Percentiles rank a stretch among this genome's conserved stretches.
Conservation (phyloP, 805 yeast species). For the Jamesozyma jinghongensis region DNA sequence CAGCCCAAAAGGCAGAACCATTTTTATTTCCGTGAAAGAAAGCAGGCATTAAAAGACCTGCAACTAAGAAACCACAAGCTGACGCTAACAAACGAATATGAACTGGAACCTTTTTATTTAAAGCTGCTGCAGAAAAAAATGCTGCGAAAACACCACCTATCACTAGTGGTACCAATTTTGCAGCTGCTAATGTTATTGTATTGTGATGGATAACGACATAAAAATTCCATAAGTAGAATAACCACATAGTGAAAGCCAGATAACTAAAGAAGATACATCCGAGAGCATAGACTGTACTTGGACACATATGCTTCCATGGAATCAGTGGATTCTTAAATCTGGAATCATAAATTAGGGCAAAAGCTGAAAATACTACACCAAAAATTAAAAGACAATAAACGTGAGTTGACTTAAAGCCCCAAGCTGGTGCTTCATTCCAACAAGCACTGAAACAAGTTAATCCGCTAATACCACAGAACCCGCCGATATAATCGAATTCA, state of each 20-base stretch:
- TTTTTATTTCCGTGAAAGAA: neutral
- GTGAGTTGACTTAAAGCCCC: constrained; percentile 49
- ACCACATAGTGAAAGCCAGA: constrained; percentile 50
- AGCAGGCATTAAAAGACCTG: constrained; percentile 1
- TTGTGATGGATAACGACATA: constrained; percentile 37
- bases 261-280: constrained; percentile 33
- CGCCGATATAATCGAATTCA: constrained; percentile 36
- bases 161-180: constrained; percentile 35
- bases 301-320: constrained; percentile 28
- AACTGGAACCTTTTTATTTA: constrained; percentile 4
- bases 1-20: constrained; percentile 40
- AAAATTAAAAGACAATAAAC: constrained; percentile 43
- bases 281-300: constrained; percentile 2
- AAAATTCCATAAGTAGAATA: constrained; percentile 44
- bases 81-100: constrained; percentile 3
- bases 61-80: neutral
- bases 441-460: constrained; percentile 49
- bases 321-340: constrained; percentile 40
- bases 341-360: constrained; percentile 32
- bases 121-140: constrained; percentile 10
- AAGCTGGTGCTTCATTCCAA: constrained; percentile 61
- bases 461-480: constrained; percentile 43
- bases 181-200: constrained; percentile 35
- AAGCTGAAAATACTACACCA: constrained; percentile 34
- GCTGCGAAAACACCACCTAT: constrained; percentile 47